phyloP scores from a whole-genome alignment of 495 filamentous ascomycete species.

The Neurospora pannonica region DNA sequence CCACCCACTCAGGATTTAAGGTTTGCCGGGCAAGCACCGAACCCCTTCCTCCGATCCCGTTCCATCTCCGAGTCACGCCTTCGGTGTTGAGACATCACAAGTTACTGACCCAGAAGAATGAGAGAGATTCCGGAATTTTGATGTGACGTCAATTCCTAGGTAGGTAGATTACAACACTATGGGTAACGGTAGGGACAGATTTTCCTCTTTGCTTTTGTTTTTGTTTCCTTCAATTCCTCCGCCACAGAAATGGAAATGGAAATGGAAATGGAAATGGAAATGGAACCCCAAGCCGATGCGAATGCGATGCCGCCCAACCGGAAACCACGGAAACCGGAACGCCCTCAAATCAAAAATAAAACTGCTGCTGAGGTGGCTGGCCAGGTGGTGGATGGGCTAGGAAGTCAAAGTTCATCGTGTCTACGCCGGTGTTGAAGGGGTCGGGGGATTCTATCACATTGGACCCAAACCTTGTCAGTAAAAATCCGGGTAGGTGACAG shows the following conservation, averaged over 20 bases:
- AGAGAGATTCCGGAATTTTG: background rate
- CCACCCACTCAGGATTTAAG: background rate
- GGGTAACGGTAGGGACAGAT: background rate
- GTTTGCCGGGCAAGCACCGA: background rate
- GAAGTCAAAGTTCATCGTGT: conserved; percentile 44
- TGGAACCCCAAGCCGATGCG: background rate
- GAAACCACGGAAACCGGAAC: background rate
- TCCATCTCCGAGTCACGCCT: background rate
- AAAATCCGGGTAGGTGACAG: too few species aligned
- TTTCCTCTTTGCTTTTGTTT: background rate
- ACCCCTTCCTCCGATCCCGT: background rate
- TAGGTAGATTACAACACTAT: background rate
- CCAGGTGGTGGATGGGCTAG: conserved; percentile 39
- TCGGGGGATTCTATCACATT: conserved; percentile 38
- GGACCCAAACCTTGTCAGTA: too few species aligned
- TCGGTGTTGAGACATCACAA: too few species aligned
- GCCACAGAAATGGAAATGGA: background rate
- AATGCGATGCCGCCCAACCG: background rate
- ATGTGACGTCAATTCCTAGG: background rate
- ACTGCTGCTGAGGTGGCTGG: conserved; percentile 38
- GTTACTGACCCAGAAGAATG: too few species aligned
- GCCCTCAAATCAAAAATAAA: conserved; percentile 29
- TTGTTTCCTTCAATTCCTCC: too few species aligned
- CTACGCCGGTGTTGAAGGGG: conserved; percentile 38
- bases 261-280: background rate